A percentile compares a stretch with the other conserved stretches of the same genome.
phyloP scores from a whole-genome alignment of 768 basidiomycete species.

The Leccinum variicolor region DNA sequence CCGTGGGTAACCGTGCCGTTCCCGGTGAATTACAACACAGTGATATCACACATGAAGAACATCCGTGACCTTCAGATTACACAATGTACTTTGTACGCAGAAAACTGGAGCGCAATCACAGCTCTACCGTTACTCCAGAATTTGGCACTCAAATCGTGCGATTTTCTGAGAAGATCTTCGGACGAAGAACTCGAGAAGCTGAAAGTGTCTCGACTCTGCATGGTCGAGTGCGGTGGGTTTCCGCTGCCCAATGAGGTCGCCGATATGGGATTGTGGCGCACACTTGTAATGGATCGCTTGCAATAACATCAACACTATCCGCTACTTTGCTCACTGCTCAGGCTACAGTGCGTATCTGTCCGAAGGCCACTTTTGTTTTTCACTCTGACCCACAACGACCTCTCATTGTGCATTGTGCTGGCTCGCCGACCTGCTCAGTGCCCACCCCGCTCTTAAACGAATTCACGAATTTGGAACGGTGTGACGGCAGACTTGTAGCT shows the following conservation, averaged over 20 bases:
- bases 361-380: too few species aligned
- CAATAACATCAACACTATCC: too few species aligned
- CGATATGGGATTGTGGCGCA: neutral
- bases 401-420: too few species aligned
- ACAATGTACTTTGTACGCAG: conserved; percentile 2
- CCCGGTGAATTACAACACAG: neutral
- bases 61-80: conserved; percentile 13
- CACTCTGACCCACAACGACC: too few species aligned
- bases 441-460: too few species aligned
- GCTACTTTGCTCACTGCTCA: too few species aligned
- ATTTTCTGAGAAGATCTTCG: neutral
- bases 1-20: neutral
- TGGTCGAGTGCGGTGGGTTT: neutral
- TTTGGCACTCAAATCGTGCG: conserved; percentile 6
- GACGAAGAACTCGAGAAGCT: neutral
- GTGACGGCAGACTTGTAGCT: too few species aligned
- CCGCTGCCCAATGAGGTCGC: neutral
- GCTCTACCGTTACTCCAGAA: conserved; percentile 13
- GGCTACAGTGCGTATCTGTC: too few species aligned
- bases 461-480: too few species aligned
- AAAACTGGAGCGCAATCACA: conserved; percentile 15
- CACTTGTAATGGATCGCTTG: neutral
- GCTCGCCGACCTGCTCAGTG: too few species aligned
- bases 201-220: neutral
- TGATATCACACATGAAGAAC: conserved; percentile 15